phyloP scores from a whole-genome alignment of 1,284 basidiomycete genomes.

The Omphalotus olearius region DNA sequence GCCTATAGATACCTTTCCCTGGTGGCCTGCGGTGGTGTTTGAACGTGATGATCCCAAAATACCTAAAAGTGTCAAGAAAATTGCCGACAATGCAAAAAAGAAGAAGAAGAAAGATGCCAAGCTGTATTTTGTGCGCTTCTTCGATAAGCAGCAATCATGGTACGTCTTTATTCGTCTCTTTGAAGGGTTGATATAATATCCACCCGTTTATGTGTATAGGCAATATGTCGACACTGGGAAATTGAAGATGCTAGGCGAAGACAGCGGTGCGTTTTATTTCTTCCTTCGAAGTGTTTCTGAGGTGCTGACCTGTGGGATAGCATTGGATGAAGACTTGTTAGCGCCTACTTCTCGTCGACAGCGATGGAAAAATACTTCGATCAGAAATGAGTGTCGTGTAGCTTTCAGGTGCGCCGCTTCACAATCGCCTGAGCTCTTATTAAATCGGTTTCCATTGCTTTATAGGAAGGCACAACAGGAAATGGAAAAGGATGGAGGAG shows the following conservation, averaged over 20 bases:
- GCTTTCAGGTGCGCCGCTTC: slow-evolving; percentile 40
- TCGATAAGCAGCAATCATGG: slow-evolving; percentile 59
- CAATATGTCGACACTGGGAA: slow-evolving; percentile 47
- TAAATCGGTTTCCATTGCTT: background rate
- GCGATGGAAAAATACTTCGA: slow-evolving; percentile 42
- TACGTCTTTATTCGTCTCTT: slow-evolving; percentile 24
- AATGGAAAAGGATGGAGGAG: slow-evolving; percentile 3
- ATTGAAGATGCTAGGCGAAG: slow-evolving; percentile 54
- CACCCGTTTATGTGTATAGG: slow-evolving; percentile 27
- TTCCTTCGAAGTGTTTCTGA: background rate
- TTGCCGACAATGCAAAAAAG: slow-evolving; percentile 22
- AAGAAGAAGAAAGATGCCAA: slow-evolving; percentile 31
- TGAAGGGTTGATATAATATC: background rate
- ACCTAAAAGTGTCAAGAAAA: slow-evolving; percentile 37
- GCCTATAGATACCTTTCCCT: slow-evolving; percentile 50
- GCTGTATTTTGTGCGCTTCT: slow-evolving; percentile 64
- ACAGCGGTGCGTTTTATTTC: slow-evolving; percentile 36
- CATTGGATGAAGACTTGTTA: slow-evolving; percentile 47
- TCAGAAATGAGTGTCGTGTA: slow-evolving; percentile 41
- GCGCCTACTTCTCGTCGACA: slow-evolving; percentile 39
- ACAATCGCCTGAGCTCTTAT: no score
- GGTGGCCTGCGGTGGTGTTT: slow-evolving; percentile 63
- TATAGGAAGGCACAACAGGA: slow-evolving; percentile 7
- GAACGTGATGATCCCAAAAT: slow-evolving; percentile 48
- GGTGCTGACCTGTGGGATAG: slow-evolving; percentile 24